A percentile compares a stretch with the other conserved stretches of the same genome.
Evolutionary conservation across 1,284 basidiomycete species (phyloP).

Genomic region (Pholiota adiposa): DNA sequence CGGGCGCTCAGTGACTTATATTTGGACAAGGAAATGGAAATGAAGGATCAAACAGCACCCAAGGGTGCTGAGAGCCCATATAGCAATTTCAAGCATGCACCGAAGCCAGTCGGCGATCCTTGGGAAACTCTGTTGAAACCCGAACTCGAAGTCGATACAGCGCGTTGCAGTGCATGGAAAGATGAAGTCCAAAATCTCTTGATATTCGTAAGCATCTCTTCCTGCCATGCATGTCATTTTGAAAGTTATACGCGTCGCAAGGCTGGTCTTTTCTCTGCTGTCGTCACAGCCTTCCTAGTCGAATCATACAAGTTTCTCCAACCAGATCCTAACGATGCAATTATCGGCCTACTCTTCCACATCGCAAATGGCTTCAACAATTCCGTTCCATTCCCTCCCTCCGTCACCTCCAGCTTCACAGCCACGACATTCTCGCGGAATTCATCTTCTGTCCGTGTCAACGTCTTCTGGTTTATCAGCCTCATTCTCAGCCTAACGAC

Average conservation of each 20-base stretch:
- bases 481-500: conserved; percentile 25
- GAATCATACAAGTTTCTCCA: conserved; percentile 23
- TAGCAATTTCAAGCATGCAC: background rate
- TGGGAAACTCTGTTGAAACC: conserved; percentile 23
- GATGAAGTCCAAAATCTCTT: conserved; percentile 29
- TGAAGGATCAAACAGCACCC: background rate
- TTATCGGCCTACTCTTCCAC: conserved; percentile 17
- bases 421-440: background rate
- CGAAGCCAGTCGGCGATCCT: conserved; percentile 17
- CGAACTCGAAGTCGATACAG: conserved; percentile 20
- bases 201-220: conserved; percentile 27
- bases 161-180: conserved; percentile 24
- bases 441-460: conserved; percentile 18
- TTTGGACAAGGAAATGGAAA: background rate
- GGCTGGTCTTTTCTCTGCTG: background rate
- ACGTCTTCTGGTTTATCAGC: conserved; percentile 14
- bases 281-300: background rate
- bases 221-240: no score
- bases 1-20: no score
- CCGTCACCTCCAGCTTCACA: background rate
- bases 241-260: no score
- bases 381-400: background rate
- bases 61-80: background rate
- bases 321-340: conserved; percentile 18
- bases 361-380: conserved; percentile 14